Conservation (phyloP, 2,329 filamentous ascomycete species). For the Xylaria sp. region DNA sequence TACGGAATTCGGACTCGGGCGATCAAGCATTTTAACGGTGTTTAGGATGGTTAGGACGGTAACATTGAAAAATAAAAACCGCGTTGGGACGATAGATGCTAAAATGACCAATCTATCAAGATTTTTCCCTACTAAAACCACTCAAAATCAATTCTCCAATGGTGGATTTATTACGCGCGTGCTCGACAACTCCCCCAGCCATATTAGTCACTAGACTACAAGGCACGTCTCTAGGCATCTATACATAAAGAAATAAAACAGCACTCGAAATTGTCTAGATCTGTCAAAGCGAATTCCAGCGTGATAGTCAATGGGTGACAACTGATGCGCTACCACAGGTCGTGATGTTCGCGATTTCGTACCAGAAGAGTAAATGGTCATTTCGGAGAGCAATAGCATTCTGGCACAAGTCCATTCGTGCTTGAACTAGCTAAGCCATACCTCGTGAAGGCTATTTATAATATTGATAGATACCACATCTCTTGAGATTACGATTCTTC, state of each 20-base stretch:
- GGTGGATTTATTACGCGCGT: background rate
- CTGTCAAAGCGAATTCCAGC: background rate
- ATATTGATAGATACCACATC: background rate
- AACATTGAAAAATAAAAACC: conserved; percentile 10
- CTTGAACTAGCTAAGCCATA: background rate
- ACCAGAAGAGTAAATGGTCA: too few species aligned
- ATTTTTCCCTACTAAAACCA: conserved; percentile 20
- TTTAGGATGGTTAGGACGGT: conserved; percentile 35
- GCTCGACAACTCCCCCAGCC: background rate
- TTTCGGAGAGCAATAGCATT: too few species aligned
- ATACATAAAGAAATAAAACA: background rate
- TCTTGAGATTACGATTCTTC: too few species aligned
- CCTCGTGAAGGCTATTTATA: background rate
- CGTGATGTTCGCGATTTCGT: background rate
- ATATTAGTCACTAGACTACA: background rate
- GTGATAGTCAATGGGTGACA: background rate
- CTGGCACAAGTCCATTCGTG: background rate
- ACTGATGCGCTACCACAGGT: background rate
- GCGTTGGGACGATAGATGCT: conserved; percentile 32
- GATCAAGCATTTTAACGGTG: conserved; percentile 38
- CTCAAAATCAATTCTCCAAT: background rate
- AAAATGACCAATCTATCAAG: conserved; percentile 35
- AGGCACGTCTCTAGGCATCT: background rate
- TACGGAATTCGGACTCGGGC: conserved; percentile 16
- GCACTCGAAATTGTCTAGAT: background rate